Percentiles rank a stretch among this genome's conserved stretches.
phyloP scores from a whole-genome alignment of 768 basidiomycete species.

The Pisolithus marmoratus region DNA sequence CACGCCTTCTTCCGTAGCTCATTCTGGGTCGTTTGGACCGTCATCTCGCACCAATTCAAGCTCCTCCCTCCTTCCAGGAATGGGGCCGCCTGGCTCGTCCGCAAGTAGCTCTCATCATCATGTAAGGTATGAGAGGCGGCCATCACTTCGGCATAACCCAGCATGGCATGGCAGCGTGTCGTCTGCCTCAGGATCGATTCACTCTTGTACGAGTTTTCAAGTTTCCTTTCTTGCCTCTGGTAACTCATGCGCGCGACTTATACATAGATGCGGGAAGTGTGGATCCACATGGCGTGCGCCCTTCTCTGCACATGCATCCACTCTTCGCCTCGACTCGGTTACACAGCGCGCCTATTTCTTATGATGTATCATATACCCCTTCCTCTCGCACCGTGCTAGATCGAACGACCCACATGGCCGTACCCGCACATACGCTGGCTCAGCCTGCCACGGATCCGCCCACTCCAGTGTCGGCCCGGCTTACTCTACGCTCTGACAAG shows the following conservation, averaged over 20 bases:
- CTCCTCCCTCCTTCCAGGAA: slow-evolving; percentile 41
- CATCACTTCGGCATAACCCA: slow-evolving; percentile 42
- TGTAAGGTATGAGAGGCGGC: slow-evolving; percentile 35
- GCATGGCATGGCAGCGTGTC: slow-evolving; percentile 40
- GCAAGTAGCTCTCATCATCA: slow-evolving; percentile 37
- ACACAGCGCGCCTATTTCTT: slow-evolving; percentile 57
- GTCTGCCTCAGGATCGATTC: slow-evolving; percentile 32
- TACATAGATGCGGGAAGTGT: slow-evolving; percentile 16
- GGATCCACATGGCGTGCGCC: slow-evolving; percentile 21
- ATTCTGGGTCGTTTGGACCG: slow-evolving; percentile 28
- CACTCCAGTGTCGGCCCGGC: slow-evolving; percentile 35
- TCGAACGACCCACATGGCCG: slow-evolving; percentile 44
- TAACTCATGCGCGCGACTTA: slow-evolving; percentile 1
- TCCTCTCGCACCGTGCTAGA: slow-evolving; percentile 55
- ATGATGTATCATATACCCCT: slow-evolving; percentile 52
- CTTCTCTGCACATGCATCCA: slow-evolving; percentile 56
- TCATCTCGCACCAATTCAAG: slow-evolving; percentile 51
- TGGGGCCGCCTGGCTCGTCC: slow-evolving; percentile 33
- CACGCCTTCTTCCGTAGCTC: slow-evolving; percentile 23
- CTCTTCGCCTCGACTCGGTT: slow-evolving; percentile 51
- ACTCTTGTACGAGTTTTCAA: slow-evolving; percentile 35
- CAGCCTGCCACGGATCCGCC: slow-evolving; percentile 65
- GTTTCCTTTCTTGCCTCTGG: background rate
- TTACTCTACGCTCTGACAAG: slow-evolving; percentile 50
- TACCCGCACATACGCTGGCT: slow-evolving; percentile 50